These are phyloP conservation scores for Pestalotiopsis sp. DNA, from an alignment of 2,329 filamentous ascomycete genomes.

Conservation along the genomic window DNA sequence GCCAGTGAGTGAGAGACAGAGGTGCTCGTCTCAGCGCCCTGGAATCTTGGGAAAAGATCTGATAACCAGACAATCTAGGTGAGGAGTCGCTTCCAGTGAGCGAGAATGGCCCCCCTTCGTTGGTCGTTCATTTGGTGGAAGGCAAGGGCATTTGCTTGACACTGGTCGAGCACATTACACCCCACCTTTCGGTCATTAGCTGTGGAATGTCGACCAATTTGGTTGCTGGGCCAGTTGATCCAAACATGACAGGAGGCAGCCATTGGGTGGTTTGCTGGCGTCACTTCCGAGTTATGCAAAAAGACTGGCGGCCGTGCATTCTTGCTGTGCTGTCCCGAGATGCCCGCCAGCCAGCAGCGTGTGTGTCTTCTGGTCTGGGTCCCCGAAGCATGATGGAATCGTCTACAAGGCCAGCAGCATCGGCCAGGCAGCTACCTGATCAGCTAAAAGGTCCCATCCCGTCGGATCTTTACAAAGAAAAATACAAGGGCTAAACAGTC, in stretches of 20 bases:
- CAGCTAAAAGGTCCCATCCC: not conserved
- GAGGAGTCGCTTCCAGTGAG: not conserved
- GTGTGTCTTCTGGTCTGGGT: not conserved
- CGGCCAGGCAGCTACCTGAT: not conserved
- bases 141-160: not conserved
- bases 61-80: not conserved
- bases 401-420: not conserved
- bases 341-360: no score
- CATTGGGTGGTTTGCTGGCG: not conserved
- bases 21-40: not conserved
- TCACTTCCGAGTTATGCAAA: not conserved
- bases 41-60: not conserved
- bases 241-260: not conserved
- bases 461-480: constrained; percentile 1
- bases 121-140: not conserved
- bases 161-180: constrained; percentile 5
- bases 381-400: not conserved
- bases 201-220: constrained; percentile 27
- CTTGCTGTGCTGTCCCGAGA: not conserved
- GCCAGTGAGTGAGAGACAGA: not conserved
- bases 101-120: not conserved
- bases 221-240: constrained; percentile 28
- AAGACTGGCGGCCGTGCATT: not conserved
- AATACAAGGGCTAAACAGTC: constrained; percentile 11
- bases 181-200: constrained; percentile 7